Base-by-base conservation (phyloP, 2,329 filamentous ascomycete species). In the Fusarium liriodendri region DNA sequence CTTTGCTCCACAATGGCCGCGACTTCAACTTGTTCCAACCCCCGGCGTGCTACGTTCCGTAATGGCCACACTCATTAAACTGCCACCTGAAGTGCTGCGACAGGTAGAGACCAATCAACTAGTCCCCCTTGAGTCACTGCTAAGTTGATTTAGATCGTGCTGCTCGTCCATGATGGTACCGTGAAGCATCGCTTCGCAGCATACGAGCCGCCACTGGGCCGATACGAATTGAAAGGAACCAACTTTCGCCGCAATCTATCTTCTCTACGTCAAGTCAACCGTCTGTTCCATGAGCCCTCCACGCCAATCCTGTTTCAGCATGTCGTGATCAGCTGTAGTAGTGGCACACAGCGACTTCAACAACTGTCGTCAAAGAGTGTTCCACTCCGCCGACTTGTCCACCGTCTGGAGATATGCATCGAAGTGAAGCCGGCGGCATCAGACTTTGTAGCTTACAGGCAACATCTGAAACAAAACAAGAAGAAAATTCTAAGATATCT, bases 251-350 rank as follows among this genome's bases (percentile, higher is more conserved):
- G 5, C 9, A 66, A 62, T 18, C 32, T 66, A 13, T 62, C 16
- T 6, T 62, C 58, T 66, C 58, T 66, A 14, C 58, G 64, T 25
- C 38, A 14, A 27, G 58, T 62, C 20, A 66, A 66, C 37, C 58
- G 58, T 32, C 27, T 38, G 22, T 50, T 66, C n/a, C 38, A 57
- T 29, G 42, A 47, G 11, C 25, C 62, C 3, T 38, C 50, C 29
- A 66, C 64, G 16, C 64, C 58, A 25, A 45, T 66, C 9, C 29
- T 66, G 13, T 66, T 66, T 6, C 58, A 66, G 58, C 64, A 62
- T 47, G 58, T 37, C 29, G 37, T 62, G 9, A 66, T 66, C 47
- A 57, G 27, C 14, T 7, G 10, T 45, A 5, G 29, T n/a, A 50
- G 37, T 29, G 64, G 64, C 16, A 32, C 22, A n/a, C 14, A 11